Evolutionary conservation across 1,284 basidiomycete genomes (phyloP).

Genomic region (Boletus sp.): DNA sequence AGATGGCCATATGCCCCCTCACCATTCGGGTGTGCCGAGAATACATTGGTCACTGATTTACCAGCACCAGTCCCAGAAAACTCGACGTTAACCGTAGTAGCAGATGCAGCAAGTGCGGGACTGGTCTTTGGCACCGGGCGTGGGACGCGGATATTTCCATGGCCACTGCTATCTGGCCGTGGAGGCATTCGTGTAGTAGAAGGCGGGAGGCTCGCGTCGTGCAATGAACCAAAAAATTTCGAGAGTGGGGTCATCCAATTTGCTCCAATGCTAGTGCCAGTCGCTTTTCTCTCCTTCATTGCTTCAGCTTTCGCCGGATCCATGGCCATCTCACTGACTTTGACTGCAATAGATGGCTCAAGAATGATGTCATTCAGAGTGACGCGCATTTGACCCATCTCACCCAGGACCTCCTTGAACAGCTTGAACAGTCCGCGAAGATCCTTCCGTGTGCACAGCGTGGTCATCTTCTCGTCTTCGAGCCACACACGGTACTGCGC

Average conservation of each 20-base stretch:
- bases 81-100: slow-evolving; percentile 90
- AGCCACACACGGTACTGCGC: slow-evolving; percentile 72
- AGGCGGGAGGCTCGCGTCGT: slow-evolving; percentile 15
- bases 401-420: slow-evolving; percentile 80
- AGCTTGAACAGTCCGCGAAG: slow-evolving; percentile 81
- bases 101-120: slow-evolving; percentile 78
- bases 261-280: slow-evolving; percentile 26
- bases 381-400: slow-evolving; percentile 79
- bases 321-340: slow-evolving; percentile 68
- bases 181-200: slow-evolving; percentile 25
- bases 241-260: slow-evolving; percentile 83
- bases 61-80: slow-evolving; percentile 78
- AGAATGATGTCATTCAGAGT: slow-evolving; percentile 89
- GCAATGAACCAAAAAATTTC: slow-evolving; percentile 55
- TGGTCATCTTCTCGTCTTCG: slow-evolving; percentile 62
- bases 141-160: slow-evolving; percentile 23
- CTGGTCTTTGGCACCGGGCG: slow-evolving; percentile 69
- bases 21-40: slow-evolving; percentile 34
- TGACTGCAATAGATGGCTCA: slow-evolving; percentile 73
- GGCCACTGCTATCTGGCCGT: slow-evolving; percentile 19
- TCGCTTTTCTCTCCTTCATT: slow-evolving; percentile 32
- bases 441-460: slow-evolving; percentile 75
- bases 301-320: slow-evolving; percentile 56
- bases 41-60: slow-evolving; percentile 63
- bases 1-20: slow-evolving; percentile 21